Evolutionary conservation across 2,329 filamentous ascomycete genomes (phyloP).

Genomic region (Clarireedia sp.): DNA sequence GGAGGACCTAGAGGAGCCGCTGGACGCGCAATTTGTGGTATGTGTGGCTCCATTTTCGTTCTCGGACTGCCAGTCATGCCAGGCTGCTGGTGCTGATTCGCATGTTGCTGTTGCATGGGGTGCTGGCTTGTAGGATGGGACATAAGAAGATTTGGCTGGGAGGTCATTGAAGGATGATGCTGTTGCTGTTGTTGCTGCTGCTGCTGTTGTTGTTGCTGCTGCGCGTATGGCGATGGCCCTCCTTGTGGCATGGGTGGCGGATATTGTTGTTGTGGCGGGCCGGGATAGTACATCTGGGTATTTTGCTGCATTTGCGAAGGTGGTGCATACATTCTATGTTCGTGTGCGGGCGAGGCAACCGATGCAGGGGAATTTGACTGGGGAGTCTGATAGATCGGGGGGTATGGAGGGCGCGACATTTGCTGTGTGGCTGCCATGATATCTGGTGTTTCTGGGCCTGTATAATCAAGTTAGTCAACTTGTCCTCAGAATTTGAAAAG

Average conservation of each 20-base stretch:
- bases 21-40: constrained; percentile 54
- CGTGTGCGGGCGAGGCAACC: constrained; percentile 84
- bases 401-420: constrained; percentile 69
- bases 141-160: constrained; percentile 61
- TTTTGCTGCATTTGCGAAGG: constrained; percentile 72
- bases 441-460: constrained; percentile 46
- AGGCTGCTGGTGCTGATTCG: constrained; percentile 43
- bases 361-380: constrained; percentile 93
- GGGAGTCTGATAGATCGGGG: constrained; percentile 84
- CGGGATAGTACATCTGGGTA: constrained; percentile 63
- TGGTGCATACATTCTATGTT: constrained; percentile 81
- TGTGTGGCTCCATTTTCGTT: constrained; percentile 55
- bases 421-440: constrained; percentile 60
- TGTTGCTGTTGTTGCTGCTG: constrained; percentile 21
- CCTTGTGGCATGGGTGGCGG: constrained; percentile 57
- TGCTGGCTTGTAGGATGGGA: constrained; percentile 48
- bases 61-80: constrained; percentile 55
- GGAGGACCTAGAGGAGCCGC: constrained; percentile 40
- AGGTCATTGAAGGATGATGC: constrained; percentile 51
- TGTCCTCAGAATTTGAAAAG: neutral
- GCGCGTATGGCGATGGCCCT: constrained; percentile 49
- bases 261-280: constrained; percentile 50
- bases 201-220: constrained; percentile 42
- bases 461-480: constrained; percentile 13
- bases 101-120: constrained; percentile 51